Evolutionary conservation across 257 asterid species (phyloP), one percentile per base, ranked within the genome.

Genomic region (Capsicum rhomboideum): DNA sequence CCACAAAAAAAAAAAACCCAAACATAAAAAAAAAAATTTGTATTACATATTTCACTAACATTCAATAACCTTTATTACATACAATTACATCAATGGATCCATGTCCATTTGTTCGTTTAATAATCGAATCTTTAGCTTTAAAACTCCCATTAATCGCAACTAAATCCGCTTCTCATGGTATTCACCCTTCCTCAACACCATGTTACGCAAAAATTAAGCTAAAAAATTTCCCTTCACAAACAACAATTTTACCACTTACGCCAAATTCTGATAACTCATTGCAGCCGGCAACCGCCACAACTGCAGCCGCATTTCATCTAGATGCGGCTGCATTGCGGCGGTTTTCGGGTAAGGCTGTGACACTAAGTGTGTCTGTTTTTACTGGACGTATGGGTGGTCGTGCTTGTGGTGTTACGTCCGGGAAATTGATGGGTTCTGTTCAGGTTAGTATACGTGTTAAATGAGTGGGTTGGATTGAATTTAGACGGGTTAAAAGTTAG

Each of bases 81-180:
- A 40, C 40, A 40, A 56, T 56, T 50, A 50, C 4, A 34, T 2
- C 26, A 75, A 95, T 95, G 99, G 99, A 95, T 95, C 99, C 99
- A 14, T 95, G 98, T 84, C 99, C 99, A 1, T 95, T 95, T 59
- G 95, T 93, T 37, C 97, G 98, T 16, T 44, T 95, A 20, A 92
- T 89, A 37, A 86, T 95, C 17, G 98, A 95, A 81, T 90, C 99
- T 28, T 40, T 95, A 20, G 92, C 97, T 10, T 85, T 95, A 0
- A 92, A 93, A 71, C 94, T 92, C 56, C 94, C 93, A 14, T 75
- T 87, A 31, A 86, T 93, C 74, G 86, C 93, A 78, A 74, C 90
- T 78, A 84, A 87, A 8, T 91, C 93, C 26, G 90, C 98, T 75
- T 90, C 93, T 10, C 72, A 93, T 0, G 91, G 93, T 10, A 87